Evolutionary conservation across 371 early-diverging fungal species (phyloP).

Genomic region (Apophysomyces ossiformis): DNA sequence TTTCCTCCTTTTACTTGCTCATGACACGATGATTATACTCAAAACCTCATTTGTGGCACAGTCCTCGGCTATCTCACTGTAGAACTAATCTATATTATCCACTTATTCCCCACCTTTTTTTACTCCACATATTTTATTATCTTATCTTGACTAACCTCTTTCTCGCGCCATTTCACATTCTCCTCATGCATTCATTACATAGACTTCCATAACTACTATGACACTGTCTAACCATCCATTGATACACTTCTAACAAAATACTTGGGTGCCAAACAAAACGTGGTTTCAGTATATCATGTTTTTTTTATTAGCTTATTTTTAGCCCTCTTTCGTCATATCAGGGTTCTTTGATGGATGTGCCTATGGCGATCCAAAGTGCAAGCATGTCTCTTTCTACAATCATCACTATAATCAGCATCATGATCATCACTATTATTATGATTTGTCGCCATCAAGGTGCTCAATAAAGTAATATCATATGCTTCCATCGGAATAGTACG

Average conservation of each 20-base stretch:
- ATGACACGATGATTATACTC: background rate
- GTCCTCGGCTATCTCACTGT: background rate
- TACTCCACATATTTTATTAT: slow-evolving; percentile 7
- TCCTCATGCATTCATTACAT: background rate
- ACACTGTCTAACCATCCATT: too few relatives aligned
- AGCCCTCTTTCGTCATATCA: too few relatives aligned
- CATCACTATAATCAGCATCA: background rate
- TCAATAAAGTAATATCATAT: background rate
- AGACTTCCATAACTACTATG: background rate
- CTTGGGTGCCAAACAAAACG: background rate
- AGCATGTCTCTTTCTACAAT: background rate
- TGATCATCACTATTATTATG: background rate
- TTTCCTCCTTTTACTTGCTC: background rate
- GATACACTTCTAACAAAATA: too few relatives aligned
- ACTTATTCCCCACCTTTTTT: slow-evolving; percentile 4
- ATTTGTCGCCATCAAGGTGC: background rate
- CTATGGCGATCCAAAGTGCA: background rate
- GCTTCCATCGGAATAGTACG: slow-evolving; percentile 7
- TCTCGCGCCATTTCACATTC: background rate
- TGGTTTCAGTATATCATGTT: background rate
- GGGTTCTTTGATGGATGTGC: too few relatives aligned
- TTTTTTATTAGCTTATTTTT: background rate
- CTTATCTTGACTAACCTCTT: background rate
- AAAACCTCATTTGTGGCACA: background rate
- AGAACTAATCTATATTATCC: background rate